A percentile compares a stretch with the other conserved stretches of the same genome.
Conservation (phyloP, 352 stramenopile species). For the Phytophthora europaea region DNA sequence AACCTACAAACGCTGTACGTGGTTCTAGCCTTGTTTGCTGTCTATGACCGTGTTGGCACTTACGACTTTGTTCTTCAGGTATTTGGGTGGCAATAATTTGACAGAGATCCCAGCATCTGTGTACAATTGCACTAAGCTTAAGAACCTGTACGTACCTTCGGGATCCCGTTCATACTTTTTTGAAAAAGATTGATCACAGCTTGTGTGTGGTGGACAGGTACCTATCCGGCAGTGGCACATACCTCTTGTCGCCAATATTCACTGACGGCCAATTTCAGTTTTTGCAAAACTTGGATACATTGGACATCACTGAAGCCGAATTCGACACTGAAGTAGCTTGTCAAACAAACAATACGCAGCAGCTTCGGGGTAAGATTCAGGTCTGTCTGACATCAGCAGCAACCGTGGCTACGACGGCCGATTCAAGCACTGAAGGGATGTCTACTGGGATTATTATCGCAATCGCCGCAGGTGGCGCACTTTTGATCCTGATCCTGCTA, state of each 20-base stretch:
- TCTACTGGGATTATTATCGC: slow-evolving; percentile 20
- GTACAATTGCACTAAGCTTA: slow-evolving; percentile 32
- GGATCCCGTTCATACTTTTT: no score
- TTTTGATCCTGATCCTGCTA: slow-evolving; percentile 18
- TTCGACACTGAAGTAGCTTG: slow-evolving; percentile 39
- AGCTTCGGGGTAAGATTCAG: slow-evolving; percentile 33
- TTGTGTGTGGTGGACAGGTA: slow-evolving; percentile 13
- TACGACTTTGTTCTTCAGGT: slow-evolving; percentile 15
- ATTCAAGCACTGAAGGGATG: slow-evolving; percentile 10
- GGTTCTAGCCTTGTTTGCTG: not conserved
- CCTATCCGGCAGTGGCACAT: slow-evolving; percentile 9
- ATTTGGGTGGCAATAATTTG: slow-evolving; percentile 32
- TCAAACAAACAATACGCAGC: slow-evolving; percentile 41
- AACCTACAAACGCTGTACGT: slow-evolving; percentile 61
- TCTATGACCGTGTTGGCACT: not conserved
- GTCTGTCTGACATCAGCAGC: slow-evolving; percentile 34
- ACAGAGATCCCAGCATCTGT: slow-evolving; percentile 27
- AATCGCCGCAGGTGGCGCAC: slow-evolving; percentile 12
- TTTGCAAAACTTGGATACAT: slow-evolving; percentile 45
- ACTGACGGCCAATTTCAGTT: slow-evolving; percentile 53
- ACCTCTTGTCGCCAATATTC: slow-evolving; percentile 35
- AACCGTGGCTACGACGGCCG: slow-evolving; percentile 1
- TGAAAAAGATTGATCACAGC: not conserved
- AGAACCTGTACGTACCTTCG: slow-evolving; percentile 26
- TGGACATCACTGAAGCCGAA: slow-evolving; percentile 34